phyloP scores from a whole-genome alignment of 2,329 filamentous ascomycete genomes.

The Magnaporthiopsis rhizophila region DNA sequence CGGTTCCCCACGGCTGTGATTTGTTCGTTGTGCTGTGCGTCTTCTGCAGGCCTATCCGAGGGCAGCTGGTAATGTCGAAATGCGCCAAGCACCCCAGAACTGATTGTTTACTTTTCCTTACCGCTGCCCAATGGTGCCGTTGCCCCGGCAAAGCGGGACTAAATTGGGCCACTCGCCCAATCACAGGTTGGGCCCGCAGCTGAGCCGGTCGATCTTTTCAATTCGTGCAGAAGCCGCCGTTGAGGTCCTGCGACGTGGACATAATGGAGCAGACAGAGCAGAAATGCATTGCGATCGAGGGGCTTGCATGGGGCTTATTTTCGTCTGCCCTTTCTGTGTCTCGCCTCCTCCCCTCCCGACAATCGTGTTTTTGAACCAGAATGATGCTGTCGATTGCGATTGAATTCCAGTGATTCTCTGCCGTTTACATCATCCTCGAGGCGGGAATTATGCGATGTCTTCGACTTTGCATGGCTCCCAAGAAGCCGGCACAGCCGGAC shows the following conservation, averaged over 20 bases:
- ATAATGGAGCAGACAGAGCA: background rate
- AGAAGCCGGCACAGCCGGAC: no score
- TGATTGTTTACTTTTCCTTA: slow-evolving; percentile 3
- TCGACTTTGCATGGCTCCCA: no score
- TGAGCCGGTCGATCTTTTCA: background rate
- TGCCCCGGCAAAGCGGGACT: slow-evolving; percentile 5
- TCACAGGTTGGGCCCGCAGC: background rate
- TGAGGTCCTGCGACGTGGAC: background rate
- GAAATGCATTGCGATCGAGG: background rate
- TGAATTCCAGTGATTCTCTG: background rate
- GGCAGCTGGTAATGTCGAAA: background rate
- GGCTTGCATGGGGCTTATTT: background rate
- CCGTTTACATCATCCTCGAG: background rate
- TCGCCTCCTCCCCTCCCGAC: background rate
- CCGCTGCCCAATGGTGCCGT: background rate
- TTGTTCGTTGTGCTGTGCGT: slow-evolving; percentile 1
- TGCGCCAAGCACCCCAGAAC: background rate
- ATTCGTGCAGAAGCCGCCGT: background rate
- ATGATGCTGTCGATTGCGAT: background rate
- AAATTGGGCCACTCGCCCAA: background rate
- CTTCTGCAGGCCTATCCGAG: background rate
- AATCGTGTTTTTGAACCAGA: background rate
- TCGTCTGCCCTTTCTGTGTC: background rate
- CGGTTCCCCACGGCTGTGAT: background rate
- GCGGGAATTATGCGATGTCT: background rate